Conservation (phyloP, 805 yeast species). For the Candida insectalens region DNA sequence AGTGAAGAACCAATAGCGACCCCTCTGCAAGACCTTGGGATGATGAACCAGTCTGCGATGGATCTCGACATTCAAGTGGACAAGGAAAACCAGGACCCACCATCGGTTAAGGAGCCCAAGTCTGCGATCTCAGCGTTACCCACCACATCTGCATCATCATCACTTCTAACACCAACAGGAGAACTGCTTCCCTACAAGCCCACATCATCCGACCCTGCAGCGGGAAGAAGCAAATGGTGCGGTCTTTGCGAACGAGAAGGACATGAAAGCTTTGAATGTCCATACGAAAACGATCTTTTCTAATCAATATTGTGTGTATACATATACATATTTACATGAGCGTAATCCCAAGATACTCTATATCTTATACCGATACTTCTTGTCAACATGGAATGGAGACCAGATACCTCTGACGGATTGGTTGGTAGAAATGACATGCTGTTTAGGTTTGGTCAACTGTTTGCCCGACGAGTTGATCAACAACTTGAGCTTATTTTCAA, state of each 20-base stretch:
- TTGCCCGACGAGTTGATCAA: slow-evolving; percentile 64
- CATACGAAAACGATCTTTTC: slow-evolving; percentile 53
- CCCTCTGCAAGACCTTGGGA: neutral
- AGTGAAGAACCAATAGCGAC: neutral
- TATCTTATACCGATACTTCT: slow-evolving; percentile 37
- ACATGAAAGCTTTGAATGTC: slow-evolving; percentile 82
- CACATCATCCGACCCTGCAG: slow-evolving; percentile 75
- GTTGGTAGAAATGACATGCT: slow-evolving; percentile 74
- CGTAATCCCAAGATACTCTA: slow-evolving; percentile 13
- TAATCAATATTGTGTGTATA: slow-evolving; percentile 5
- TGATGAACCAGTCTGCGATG: neutral
- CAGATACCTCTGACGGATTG: slow-evolving; percentile 90
- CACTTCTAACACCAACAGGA: no score
- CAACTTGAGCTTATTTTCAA: slow-evolving; percentile 55
- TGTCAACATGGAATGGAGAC: slow-evolving; percentile 85
- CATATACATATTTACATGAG: slow-evolving; percentile 1
- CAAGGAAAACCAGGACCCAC: neutral
- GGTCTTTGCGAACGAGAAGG: slow-evolving; percentile 89
- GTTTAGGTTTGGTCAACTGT: slow-evolving; percentile 48
- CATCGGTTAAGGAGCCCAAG: no score
- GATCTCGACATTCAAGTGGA: neutral
- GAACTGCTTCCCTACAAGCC: no score
- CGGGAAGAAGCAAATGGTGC: slow-evolving; percentile 79
- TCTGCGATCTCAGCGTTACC: no score
- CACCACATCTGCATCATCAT: no score